Percentiles rank a stretch among this genome's conserved stretches.
Conservation (phyloP, 768 basidiomycete genomes). For the Rhizopogon vinicolor region DNA sequence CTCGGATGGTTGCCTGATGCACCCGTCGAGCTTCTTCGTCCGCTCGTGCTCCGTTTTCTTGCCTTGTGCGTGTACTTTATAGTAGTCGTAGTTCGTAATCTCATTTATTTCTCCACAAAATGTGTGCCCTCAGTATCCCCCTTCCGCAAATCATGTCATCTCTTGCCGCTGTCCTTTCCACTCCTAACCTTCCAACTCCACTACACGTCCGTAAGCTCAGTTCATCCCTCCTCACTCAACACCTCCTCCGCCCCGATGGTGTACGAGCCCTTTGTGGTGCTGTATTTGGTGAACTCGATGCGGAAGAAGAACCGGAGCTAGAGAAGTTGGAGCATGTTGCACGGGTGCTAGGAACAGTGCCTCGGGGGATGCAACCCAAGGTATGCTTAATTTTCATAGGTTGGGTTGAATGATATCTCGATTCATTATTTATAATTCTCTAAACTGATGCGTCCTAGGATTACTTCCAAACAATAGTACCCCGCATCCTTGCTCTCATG, state of each 20-base stretch:
- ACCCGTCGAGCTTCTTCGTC: constrained; percentile 44
- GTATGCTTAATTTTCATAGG: constrained; percentile 31
- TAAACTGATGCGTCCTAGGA: constrained; percentile 36
- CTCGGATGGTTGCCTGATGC: constrained; percentile 69
- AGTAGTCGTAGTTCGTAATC: constrained; percentile 1
- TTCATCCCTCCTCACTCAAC: constrained; percentile 60
- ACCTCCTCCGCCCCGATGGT: constrained; percentile 67
- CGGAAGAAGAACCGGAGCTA: constrained; percentile 46
- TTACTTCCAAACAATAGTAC: constrained; percentile 54
- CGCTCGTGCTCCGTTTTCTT: constrained; percentile 51
- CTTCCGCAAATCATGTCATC: constrained; percentile 63
- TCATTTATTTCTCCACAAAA: not conserved
- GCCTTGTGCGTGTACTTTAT: constrained; percentile 47
- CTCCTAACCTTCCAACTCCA: constrained; percentile 28
- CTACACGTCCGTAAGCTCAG: constrained; percentile 56
- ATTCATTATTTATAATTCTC: not conserved
- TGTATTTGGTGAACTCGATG: constrained; percentile 61
- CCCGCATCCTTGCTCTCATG: constrained; percentile 51
- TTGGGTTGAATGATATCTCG: not conserved
- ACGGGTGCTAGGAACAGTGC: constrained; percentile 57
- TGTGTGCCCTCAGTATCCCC: constrained; percentile 38
- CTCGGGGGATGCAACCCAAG: constrained; percentile 47
- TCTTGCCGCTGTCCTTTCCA: constrained; percentile 55
- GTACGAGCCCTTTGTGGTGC: constrained; percentile 65
- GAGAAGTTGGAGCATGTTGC: constrained; percentile 75